Conservation (phyloP, 768 basidiomycete genomes). For the Lactarius vividus region DNA sequence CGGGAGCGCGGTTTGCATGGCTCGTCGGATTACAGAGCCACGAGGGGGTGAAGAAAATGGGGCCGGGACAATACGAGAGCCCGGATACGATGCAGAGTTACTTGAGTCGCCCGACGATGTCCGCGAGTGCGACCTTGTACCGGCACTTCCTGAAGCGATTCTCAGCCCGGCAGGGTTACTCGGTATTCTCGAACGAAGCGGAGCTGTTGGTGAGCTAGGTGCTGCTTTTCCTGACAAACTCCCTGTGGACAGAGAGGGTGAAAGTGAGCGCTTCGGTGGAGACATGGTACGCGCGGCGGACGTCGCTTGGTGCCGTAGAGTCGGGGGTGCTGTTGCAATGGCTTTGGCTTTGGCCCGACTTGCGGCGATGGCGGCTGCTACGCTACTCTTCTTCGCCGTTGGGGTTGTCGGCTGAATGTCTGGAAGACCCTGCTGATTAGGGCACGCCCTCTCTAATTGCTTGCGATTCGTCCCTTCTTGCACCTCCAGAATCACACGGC, state of each 20-base stretch:
- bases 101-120: conserved; percentile 27
- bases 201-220: conserved; percentile 27
- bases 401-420: conserved; percentile 41
- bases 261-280: conserved; percentile 38
- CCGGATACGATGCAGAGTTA: conserved; percentile 17
- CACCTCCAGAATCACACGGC: conserved; percentile 55
- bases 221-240: conserved; percentile 30
- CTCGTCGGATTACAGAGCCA: conserved; percentile 33
- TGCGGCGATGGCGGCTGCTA: conserved; percentile 86
- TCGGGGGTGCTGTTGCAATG: conserved; percentile 78
- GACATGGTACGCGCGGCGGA: conserved; percentile 59
- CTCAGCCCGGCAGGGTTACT: conserved; percentile 28
- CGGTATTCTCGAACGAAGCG: conserved; percentile 28
- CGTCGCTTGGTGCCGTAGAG: conserved; percentile 77
- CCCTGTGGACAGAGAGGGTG: conserved; percentile 38
- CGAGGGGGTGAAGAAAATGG: conserved; percentile 31
- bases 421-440: conserved; percentile 48
- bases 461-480: conserved; percentile 71
- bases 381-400: conserved; percentile 71
- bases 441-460: conserved; percentile 84
- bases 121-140: conserved; percentile 24
- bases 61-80: conserved; percentile 26
- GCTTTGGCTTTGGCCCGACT: conserved; percentile 85
- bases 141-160: conserved; percentile 14
- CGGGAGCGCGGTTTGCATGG: conserved; percentile 37